phyloP scores from a whole-genome alignment of 257 asterid genomes.

The Plantago major region DNA sequence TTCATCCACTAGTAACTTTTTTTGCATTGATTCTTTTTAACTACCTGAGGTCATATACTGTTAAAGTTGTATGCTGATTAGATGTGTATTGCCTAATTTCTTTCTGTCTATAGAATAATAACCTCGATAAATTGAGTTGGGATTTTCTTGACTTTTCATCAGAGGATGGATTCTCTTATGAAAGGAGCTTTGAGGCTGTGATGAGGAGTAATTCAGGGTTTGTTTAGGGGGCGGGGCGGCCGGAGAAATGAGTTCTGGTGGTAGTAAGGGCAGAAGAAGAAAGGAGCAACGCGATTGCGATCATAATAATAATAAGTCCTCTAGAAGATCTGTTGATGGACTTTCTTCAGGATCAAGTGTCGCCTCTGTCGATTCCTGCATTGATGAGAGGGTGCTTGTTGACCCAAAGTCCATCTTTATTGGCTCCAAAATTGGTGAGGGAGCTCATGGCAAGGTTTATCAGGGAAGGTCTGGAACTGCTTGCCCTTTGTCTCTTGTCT shows the following conservation, averaged over 20 bases:
- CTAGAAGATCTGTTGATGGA: slow-evolving; percentile 46
- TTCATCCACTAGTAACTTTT: no score
- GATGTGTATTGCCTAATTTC: no score
- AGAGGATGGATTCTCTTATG: no score
- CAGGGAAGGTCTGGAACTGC: slow-evolving; percentile 68
- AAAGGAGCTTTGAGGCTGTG: no score
- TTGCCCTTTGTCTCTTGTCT: no score
- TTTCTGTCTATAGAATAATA: no score
- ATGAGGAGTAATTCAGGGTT: slow-evolving; percentile 51
- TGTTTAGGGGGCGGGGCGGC: slow-evolving; percentile 30
- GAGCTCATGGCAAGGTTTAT: slow-evolving; percentile 98
- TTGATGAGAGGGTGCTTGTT: slow-evolving; percentile 74
- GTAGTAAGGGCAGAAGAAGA: slow-evolving; percentile 39
- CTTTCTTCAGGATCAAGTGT: slow-evolving; percentile 50
- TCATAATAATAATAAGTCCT: slow-evolving; percentile 23
- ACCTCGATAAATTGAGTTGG: no score
- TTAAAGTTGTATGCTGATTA: no score
- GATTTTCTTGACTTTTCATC: no score
- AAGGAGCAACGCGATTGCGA: slow-evolving; percentile 33
- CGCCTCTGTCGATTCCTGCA: slow-evolving; percentile 35
- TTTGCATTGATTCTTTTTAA: no score
- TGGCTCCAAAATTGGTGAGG: slow-evolving; percentile 88
- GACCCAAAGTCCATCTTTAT: slow-evolving; percentile 82
- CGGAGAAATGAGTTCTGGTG: slow-evolving; percentile 70
- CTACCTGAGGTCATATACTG: no score